Evolutionary conservation across 2,329 filamentous ascomycete species (phyloP).

Genomic region (Knoxdaviesia capensis): DNA sequence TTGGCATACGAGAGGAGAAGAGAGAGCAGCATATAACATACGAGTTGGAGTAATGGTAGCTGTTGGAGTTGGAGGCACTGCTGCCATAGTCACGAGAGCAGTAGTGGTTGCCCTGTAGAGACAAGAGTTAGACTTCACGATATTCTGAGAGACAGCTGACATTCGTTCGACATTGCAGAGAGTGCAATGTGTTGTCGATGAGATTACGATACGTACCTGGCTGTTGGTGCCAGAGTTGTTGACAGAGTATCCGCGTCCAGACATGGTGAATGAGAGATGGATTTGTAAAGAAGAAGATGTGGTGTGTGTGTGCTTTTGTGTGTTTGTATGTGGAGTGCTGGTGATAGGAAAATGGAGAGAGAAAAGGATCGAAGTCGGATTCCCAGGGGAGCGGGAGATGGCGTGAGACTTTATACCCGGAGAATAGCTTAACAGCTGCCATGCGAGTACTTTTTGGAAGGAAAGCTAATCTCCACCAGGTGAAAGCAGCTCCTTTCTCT

Average conservation of each 20-base stretch:
- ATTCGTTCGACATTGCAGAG: neutral
- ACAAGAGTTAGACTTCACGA: neutral
- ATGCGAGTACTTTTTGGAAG: no score
- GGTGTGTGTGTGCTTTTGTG: no score
- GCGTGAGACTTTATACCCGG: no score
- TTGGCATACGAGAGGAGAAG: neutral
- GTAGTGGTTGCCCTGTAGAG: conserved; percentile 42
- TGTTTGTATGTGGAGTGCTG: no score
- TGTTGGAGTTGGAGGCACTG: conserved; percentile 32
- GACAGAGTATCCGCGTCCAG: conserved; percentile 16
- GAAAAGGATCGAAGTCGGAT: no score
- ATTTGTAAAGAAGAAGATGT: no score
- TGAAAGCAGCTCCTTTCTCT: no score
- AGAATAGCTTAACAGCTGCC: no score
- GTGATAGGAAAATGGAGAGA: no score
- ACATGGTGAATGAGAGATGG: conserved; percentile 4
- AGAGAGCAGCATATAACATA: conserved; percentile 12
- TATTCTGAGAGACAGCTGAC: neutral
- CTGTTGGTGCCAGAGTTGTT: conserved; percentile 39
- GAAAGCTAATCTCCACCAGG: no score
- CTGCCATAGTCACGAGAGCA: conserved; percentile 43
- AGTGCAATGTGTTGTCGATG: no score
- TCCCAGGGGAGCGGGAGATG: no score
- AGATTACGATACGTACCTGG: conserved; percentile 21
- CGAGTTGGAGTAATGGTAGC: conserved; percentile 49